Conservation (phyloP, 2,329 filamentous ascomycete species). For the Biscogniauxia marginata region DNA sequence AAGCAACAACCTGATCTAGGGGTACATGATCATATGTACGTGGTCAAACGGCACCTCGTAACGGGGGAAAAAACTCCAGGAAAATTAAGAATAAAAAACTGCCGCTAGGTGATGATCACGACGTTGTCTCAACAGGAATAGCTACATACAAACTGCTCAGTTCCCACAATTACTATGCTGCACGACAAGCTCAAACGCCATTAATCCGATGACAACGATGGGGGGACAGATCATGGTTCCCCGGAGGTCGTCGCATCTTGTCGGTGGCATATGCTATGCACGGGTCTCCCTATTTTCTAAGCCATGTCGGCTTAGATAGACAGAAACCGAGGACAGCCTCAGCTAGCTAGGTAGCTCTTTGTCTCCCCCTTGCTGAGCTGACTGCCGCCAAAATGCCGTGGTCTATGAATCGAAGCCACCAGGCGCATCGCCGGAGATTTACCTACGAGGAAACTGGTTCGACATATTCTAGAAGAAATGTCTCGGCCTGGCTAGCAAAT, state of each 20-base stretch:
- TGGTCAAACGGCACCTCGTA: not conserved
- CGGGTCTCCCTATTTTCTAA: too few relatives aligned
- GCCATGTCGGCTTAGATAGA: too few relatives aligned
- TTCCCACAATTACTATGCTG: not conserved
- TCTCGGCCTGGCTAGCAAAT: not conserved
- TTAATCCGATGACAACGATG: not conserved
- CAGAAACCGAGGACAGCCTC: not conserved
- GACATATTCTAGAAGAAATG: not conserved
- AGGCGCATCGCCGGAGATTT: too few relatives aligned
- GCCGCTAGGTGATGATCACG: not conserved
- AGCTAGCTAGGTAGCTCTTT: not conserved
- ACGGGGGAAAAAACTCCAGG: not conserved
- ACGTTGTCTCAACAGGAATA: not conserved
- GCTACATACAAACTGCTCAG: not conserved
- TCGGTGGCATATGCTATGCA: too few relatives aligned
- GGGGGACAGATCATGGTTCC: not conserved
- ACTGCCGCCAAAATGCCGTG: too few relatives aligned
- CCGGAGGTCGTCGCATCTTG: not conserved
- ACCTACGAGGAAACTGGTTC: too few relatives aligned
- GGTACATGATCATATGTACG: not conserved
- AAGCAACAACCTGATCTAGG: not conserved
- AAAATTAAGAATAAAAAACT: not conserved
- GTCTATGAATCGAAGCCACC: not conserved
- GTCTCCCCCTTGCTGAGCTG: too few relatives aligned
- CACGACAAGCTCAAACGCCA: not conserved